Evolutionary conservation across 305 asterid species (phyloP), one percentile per base, ranked within the genome.

Genomic region (Stenogyne calaminthoides): DNA sequence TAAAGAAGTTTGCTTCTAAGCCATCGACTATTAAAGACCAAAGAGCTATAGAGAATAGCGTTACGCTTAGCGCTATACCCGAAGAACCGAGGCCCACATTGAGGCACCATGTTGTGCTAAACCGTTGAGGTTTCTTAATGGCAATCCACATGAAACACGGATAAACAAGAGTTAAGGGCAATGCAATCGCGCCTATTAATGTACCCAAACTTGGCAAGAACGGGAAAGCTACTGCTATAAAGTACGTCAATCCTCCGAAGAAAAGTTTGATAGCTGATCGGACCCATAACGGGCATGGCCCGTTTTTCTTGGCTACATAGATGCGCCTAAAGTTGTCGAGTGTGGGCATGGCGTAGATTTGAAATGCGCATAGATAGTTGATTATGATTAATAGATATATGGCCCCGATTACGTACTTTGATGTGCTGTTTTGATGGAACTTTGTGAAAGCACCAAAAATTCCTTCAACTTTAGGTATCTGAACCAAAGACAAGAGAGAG

Each of bases 141-240:
- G 84, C 75, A 22, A 85, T 64, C 92, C 92, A 89, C 93, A 88
- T 91, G 76, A 89, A 78, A 75, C 95, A 91, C 5, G 97, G 97
- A 47, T 85, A 89, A 7, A 78, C 82, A 7, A 88, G 56, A 9
- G 90, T 85, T 5, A 91, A 67, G 10, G 88, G 95, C 47, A 89
- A 70, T 0, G 84, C 80, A 0, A 88, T 16, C 4, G 88, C 85
- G 20, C 96, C 96, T 1, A 88, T 27, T 9, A 91, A 67, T 0
- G 83, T 61, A 1, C 84, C 92, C 64, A 91, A 42, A 8, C 81
- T 74, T 19, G 91, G 89, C 60, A 91, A 65, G 73, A 91, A 91
- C 0, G 95, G 95, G 57, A 89, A 75, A 2, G 89, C 86, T 44
- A 85, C 79, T 1, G 96, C 80, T 32, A 84, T 57, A 1, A 88